A percentile compares a stretch with the other conserved stretches of the same genome.
Evolutionary conservation across 805 yeast species (phyloP).

Genomic region (Komagataella phaffii): DNA sequence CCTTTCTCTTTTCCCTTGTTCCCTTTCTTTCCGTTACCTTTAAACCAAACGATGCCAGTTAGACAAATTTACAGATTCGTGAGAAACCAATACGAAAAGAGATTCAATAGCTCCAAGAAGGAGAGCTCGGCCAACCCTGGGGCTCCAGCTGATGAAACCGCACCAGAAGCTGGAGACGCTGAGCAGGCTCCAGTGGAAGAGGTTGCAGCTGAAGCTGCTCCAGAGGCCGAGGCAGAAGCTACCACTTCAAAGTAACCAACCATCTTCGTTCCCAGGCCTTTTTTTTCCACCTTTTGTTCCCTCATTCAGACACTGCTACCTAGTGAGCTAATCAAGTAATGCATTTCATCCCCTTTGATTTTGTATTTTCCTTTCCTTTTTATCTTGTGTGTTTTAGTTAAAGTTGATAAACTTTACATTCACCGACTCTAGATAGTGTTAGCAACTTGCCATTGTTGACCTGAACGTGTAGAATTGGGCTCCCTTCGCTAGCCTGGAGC

Average conservation of each 20-base stretch:
- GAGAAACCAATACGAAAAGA: constrained; percentile 18
- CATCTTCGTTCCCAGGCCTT: not conserved
- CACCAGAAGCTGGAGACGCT: not conserved
- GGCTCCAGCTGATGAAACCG: constrained; percentile 2
- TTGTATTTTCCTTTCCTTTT: constrained; percentile 6
- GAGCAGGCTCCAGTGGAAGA: constrained; percentile 6
- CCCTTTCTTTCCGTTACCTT: not conserved
- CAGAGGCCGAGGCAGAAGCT: constrained; percentile 6
- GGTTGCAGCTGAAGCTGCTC: constrained; percentile 8
- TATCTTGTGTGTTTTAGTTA: not conserved
- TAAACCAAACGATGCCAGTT: constrained; percentile 15
- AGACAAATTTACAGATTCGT: constrained; percentile 18
- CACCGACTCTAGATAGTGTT: constrained; percentile 18
- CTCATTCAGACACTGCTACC: constrained; percentile 3
- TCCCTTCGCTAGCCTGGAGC: not conserved
- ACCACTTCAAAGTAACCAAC: not conserved
- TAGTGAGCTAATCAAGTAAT: not conserved
- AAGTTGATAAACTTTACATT: constrained; percentile 8
- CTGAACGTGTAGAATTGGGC: constrained; percentile 29
- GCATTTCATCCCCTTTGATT: not conserved
- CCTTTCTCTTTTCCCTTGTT: not conserved
- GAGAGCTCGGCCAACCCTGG: constrained; percentile 4
- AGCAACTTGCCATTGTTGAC: constrained; percentile 22
- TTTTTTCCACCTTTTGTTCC: not conserved
- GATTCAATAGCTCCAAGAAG: constrained; percentile 10